Evolutionary conservation across 805 yeast species (phyloP).

Genomic region (Wickerhamomyces ciferrii): DNA sequence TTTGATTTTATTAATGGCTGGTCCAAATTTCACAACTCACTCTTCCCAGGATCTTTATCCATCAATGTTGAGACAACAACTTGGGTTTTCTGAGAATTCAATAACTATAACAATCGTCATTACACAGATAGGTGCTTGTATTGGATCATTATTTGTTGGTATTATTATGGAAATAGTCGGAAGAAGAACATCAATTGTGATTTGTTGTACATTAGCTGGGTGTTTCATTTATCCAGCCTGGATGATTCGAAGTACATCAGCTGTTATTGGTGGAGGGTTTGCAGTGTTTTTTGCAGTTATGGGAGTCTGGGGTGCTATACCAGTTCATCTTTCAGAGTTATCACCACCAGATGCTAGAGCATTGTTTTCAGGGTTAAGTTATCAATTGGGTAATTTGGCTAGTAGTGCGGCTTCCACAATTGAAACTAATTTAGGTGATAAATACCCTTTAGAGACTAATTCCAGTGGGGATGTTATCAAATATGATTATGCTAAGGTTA

Average conservation of each 20-base stretch:
- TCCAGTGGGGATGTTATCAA: constrained; percentile 23
- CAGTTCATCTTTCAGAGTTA: constrained; percentile 60
- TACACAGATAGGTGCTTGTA: constrained; percentile 61
- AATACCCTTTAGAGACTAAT: constrained; percentile 44
- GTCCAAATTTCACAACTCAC: constrained; percentile 66
- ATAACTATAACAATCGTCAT: constrained; percentile 57
- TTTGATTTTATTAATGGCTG: constrained; percentile 59
- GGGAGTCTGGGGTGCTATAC: constrained; percentile 74
- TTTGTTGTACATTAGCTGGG: constrained; percentile 51
- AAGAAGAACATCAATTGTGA: constrained; percentile 50
- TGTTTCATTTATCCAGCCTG: constrained; percentile 61
- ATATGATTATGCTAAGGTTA: constrained; percentile 58
- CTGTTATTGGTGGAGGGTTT: constrained; percentile 55
- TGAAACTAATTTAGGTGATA: constrained; percentile 54
- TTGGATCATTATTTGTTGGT: constrained; percentile 57
- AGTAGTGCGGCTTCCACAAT: constrained; percentile 57
- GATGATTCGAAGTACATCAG: constrained; percentile 28
- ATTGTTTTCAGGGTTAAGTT: constrained; percentile 55
- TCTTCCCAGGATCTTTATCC: constrained; percentile 75
- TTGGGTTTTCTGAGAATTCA: constrained; percentile 37
- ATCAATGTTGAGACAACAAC: constrained; percentile 52
- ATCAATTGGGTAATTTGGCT: constrained; percentile 15
- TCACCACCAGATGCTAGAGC: constrained; percentile 63
- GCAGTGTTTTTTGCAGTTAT: constrained; percentile 61
- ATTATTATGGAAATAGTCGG: constrained; percentile 57